These are phyloP conservation scores for Lasiodiplodia citricola DNA, from an alignment of 2,329 filamentous ascomycete species.

Conservation along the genomic window DNA sequence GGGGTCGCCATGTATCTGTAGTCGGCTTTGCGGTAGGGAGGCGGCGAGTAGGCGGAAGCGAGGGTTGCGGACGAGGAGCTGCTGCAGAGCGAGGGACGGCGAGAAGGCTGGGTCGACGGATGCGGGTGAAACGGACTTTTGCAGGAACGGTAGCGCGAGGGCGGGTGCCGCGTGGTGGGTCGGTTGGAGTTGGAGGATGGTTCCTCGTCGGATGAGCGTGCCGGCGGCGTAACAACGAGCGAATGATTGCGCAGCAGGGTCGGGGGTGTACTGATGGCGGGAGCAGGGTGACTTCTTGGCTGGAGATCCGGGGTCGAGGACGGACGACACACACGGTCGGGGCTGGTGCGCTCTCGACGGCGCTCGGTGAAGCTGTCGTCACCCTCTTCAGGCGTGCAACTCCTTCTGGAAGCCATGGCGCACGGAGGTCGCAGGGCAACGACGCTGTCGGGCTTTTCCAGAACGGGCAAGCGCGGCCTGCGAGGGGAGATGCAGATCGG, in stretches of 20 bases:
- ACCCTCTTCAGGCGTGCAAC: not conserved
- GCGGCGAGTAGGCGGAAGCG: conserved; percentile 12
- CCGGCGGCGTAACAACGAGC: not conserved
- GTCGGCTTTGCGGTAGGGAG: conserved; percentile 5
- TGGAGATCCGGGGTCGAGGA: conserved; percentile 2
- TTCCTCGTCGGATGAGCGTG: conserved; percentile 9
- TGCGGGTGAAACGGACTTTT: not conserved
- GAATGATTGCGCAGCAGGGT: not conserved
- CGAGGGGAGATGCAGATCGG: conserved; percentile 9
- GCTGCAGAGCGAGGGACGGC: conserved; percentile 9
- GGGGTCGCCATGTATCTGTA: conserved; percentile 25
- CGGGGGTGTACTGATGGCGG: not conserved
- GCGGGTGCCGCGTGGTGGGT: not conserved
- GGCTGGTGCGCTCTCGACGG: not conserved
- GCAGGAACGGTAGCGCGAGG: not conserved
- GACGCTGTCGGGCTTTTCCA: not conserved
- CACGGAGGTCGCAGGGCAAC: not conserved
- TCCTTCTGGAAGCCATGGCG: conserved; percentile 3
- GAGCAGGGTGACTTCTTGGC: not conserved
- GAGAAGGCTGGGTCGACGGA: not conserved
- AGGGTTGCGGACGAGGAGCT: conserved; percentile 23
- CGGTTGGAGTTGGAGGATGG: not conserved
- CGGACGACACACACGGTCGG: not conserved
- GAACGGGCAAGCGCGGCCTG: not conserved
- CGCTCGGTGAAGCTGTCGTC: not conserved